Percentiles rank a stretch among this genome's conserved stretches.
phyloP scores from a whole-genome alignment of 2,329 filamentous ascomycete species.

The Seiridium cupressi region DNA sequence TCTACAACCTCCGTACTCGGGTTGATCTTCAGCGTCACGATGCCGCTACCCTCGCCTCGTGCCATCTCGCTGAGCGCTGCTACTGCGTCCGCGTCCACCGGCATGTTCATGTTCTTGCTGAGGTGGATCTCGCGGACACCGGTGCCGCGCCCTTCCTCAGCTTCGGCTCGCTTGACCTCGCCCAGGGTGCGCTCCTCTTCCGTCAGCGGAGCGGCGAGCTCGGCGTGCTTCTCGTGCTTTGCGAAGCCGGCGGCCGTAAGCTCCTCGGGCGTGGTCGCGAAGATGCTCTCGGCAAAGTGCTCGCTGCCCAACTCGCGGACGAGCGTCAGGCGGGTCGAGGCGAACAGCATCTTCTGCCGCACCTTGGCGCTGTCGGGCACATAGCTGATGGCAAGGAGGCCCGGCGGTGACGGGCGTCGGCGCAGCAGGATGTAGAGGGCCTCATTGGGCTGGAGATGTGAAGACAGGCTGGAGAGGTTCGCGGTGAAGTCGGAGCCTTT shows the following conservation, averaged over 20 bases:
- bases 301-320: slow-evolving; percentile 76
- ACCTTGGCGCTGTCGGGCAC: slow-evolving; percentile 77
- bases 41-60: slow-evolving; percentile 43
- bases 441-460: slow-evolving; percentile 63
- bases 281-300: slow-evolving; percentile 74
- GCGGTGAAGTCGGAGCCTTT: slow-evolving; percentile 56
- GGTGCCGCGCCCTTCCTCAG: slow-evolving; percentile 70
- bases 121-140: slow-evolving; percentile 56
- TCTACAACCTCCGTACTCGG: slow-evolving; percentile 66
- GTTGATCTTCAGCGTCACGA: slow-evolving; percentile 76
- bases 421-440: slow-evolving; percentile 76
- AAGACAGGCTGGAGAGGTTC: slow-evolving; percentile 62
- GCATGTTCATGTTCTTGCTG: slow-evolving; percentile 56
- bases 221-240: slow-evolving; percentile 67
- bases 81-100: slow-evolving; percentile 61
- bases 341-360: slow-evolving; percentile 84
- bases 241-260: slow-evolving; percentile 68
- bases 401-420: slow-evolving; percentile 55
- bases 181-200: slow-evolving; percentile 72
- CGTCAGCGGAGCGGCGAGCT: slow-evolving; percentile 68
- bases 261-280: slow-evolving; percentile 68
- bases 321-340: slow-evolving; percentile 72
- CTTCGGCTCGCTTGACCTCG: slow-evolving; percentile 73
- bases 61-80: slow-evolving; percentile 61
- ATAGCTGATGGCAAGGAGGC: slow-evolving; percentile 71